Percentiles rank a stretch among this genome's conserved stretches.
Evolutionary conservation across 768 basidiomycete species (phyloP).

Genomic region (Phylloporus rhodoxanthus): DNA sequence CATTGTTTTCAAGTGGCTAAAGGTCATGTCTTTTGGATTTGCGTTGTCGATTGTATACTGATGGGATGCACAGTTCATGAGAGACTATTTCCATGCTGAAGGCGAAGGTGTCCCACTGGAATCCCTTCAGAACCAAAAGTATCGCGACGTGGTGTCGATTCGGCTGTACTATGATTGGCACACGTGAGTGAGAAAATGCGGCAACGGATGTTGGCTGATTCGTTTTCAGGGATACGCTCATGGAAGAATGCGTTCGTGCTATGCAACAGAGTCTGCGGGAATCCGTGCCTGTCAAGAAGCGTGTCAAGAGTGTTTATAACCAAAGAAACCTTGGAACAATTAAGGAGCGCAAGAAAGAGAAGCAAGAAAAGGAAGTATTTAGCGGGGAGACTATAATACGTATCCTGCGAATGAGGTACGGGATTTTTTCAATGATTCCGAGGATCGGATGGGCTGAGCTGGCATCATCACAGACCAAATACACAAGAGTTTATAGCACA

Average conservation of each 20-base stretch:
- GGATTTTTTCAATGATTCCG: background rate
- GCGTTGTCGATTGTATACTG: background rate
- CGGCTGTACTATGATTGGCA: conserved; percentile 96
- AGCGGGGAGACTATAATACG: conserved; percentile 88
- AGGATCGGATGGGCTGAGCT: conserved; percentile 2
- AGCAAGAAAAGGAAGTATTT: conserved; percentile 68
- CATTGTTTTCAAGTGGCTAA: conserved; percentile 97
- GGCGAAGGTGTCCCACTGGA: conserved; percentile 89
- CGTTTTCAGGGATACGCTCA: conserved; percentile 59
- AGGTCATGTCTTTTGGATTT: conserved; percentile 41
- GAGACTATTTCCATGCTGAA: conserved; percentile 91
- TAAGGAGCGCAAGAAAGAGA: conserved; percentile 85
- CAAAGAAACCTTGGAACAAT: conserved; percentile 97
- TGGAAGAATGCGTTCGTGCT: conserved; percentile 94
- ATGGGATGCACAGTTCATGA: conserved; percentile 59
- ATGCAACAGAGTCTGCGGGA: conserved; percentile 83
- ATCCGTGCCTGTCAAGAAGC: conserved; percentile 73
- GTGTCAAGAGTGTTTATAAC: conserved; percentile 86
- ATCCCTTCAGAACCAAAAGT: conserved; percentile 87
- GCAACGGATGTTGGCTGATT: conserved; percentile 4
- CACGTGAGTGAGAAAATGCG: conserved; percentile 49
- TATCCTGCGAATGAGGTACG: conserved; percentile 91
- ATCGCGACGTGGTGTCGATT: conserved; percentile 84
- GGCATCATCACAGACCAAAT: conserved; percentile 45
- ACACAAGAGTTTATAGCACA: conserved; percentile 86